These are phyloP conservation scores for Aspergillus saccharolyticus DNA, from an alignment of 495 filamentous ascomycete genomes.

Conservation along the genomic window DNA sequence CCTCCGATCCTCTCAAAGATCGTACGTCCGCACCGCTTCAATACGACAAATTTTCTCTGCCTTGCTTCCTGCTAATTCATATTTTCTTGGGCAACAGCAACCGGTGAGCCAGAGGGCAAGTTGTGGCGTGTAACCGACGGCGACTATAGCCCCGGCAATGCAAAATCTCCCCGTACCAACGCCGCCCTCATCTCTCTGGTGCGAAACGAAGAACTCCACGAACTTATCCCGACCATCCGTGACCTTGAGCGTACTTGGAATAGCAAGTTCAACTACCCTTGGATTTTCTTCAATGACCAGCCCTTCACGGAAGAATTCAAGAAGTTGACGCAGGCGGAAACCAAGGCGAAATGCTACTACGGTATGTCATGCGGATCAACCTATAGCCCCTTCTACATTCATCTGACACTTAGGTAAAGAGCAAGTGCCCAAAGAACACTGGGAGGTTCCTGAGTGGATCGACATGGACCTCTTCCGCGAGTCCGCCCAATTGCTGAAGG, in stretches of 20 bases:
- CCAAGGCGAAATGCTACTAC: slow-evolving; percentile 80
- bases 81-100: slow-evolving; percentile 46
- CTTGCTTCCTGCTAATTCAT: background rate
- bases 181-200: slow-evolving; percentile 90
- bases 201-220: slow-evolving; percentile 80
- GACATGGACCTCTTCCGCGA: slow-evolving; percentile 79
- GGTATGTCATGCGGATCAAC: slow-evolving; percentile 43
- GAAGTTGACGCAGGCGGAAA: slow-evolving; percentile 64
- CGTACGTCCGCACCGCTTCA: slow-evolving; percentile 46
- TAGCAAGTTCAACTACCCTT: slow-evolving; percentile 98
- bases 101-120: slow-evolving; percentile 72
- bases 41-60: slow-evolving; percentile 9
- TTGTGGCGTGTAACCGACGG: slow-evolving; percentile 64
- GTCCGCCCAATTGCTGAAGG: slow-evolving; percentile 74
- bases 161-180: slow-evolving; percentile 76
- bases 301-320: slow-evolving; percentile 94
- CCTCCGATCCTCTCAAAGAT: slow-evolving; percentile 76
- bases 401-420: slow-evolving; percentile 44
- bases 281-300: slow-evolving; percentile 98
- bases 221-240: slow-evolving; percentile 78
- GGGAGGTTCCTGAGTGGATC: slow-evolving; percentile 90
- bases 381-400: background rate
- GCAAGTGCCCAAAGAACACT: slow-evolving; percentile 87
- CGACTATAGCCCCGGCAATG: slow-evolving; percentile 65
- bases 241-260: slow-evolving; percentile 97